Conservation (phyloP, 352 stramenopile species). For the Globisporangium iwayamae region DNA sequence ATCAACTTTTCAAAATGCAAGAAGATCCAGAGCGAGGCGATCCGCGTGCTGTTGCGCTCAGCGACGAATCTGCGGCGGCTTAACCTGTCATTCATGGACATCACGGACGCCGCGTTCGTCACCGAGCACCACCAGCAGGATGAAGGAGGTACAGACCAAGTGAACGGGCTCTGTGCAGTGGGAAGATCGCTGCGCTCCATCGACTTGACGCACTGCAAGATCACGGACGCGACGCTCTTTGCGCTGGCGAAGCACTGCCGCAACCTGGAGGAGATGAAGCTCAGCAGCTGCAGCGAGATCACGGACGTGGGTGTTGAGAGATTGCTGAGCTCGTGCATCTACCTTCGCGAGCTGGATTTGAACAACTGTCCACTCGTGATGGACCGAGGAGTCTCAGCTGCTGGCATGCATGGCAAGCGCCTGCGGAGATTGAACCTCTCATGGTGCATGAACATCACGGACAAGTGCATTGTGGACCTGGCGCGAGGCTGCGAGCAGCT, state of each 20-base stretch:
- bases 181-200: conserved; percentile 43
- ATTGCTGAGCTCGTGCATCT: conserved; percentile 47
- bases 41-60: conserved; percentile 61
- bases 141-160: conserved; percentile 25
- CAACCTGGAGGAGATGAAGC: conserved; percentile 59
- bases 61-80: conserved; percentile 56
- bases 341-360: conserved; percentile 57
- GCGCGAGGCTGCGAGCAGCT: conserved; percentile 58
- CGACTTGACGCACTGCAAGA: conserved; percentile 69
- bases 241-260: conserved; percentile 61
- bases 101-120: conserved; percentile 66
- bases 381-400: conserved; percentile 58
- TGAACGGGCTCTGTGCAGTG: conserved; percentile 45
- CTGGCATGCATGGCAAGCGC: conserved; percentile 46
- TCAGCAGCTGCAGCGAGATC: conserved; percentile 74
- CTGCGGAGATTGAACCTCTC: conserved; percentile 73
- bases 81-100: conserved; percentile 84
- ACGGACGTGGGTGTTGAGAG: conserved; percentile 74
- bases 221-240: conserved; percentile 68
- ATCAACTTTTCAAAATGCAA: conserved; percentile 85
- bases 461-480: conserved; percentile 74
- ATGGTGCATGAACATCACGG: conserved; percentile 89
- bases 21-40: conserved; percentile 74
- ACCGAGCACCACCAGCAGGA: conserved; percentile 19
- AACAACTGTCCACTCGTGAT: conserved; percentile 83